Evolutionary conservation across 805 yeast species (phyloP), one percentile per base, ranked within the genome.

Genomic region (Cyberlindnera petersonii): DNA sequence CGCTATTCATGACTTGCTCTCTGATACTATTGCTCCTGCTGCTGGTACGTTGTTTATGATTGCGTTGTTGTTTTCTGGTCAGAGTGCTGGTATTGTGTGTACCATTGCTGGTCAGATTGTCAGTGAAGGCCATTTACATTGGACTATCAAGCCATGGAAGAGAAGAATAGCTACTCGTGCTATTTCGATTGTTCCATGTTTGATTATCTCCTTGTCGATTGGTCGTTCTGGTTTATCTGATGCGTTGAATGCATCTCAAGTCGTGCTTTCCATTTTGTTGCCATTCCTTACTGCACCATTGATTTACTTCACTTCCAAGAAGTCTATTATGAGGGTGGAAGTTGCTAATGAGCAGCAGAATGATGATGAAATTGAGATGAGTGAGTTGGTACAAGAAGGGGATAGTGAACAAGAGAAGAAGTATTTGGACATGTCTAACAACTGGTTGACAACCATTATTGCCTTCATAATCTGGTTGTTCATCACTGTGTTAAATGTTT

Each of bases 31-130:
- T 27, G 82, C 95, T 1, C 77, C 82, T 3, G 77, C 75, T 8
- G 94, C 87, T 0, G 97, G 96, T 20, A 78, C 86, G 1, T 61
- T 87, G 1, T 89, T 89, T 63, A 87, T 87, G 73, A 59, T 86
- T 37, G 96, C 96, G 0, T 68, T 89, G 50, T 65, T 89, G 27
- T 75, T 85, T 42, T 82, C 93, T 42, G 96, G 96, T 6, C 88
- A 85, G 54, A 82, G 89, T 32, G 96, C 96, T 0, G 95, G 96
- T 34, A 78, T 89, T 30, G 89, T 88, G 3, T 88, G 96, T 59
- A 89, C 97, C 0, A 82, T 89, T 65, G 86, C 95, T 0, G 96
- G 96, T 9, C 95, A 89, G 61, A 79, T 89, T 50, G 96, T 89
- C 3, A 76, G 87, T 49, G 97, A 89, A 59, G 97, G 97, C 1